Evolutionary conservation across 345 rosid genomes (phyloP), one percentile per base, ranked within the genome.

Genomic region (Linum usitatissimum): DNA sequence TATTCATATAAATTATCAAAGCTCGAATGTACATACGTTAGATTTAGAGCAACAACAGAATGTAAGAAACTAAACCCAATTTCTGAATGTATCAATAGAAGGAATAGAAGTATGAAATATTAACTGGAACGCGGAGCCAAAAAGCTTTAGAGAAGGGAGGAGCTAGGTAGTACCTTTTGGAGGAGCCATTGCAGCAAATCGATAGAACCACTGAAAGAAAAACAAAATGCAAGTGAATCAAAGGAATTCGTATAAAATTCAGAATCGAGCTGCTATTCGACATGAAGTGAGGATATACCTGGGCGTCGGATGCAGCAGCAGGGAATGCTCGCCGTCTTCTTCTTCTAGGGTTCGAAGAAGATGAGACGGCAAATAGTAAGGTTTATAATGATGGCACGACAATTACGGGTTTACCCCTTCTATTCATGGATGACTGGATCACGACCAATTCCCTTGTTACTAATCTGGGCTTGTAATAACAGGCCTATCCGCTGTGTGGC

Each of bases 271-370:
- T 18, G 21, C 9, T 8, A 19, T 23, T 10, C 1, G 2, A 38
- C 30, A 54, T 6, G 18, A 34, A 21, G 3, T 36, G 7, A 18
- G 18, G 15, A 30, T 2, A 49, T 14, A 75, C 84, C 81, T 73
- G 76, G 5, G 49, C 60, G 17, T 23, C 34, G 31, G 31, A 20
- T 34, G 68, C 59, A 31, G 76, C 68, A 45, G 18, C n/a, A 61
- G 69, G 59, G 28, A 23, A 23, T 23, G 1, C 76, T 62, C 57
- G 53, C 15, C 51, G 51, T 23, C 28, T 23, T 23, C 28, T 23
- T 45, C 51, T 19, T 30, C 62, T 74, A 70, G 79, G 81, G 76
- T 66, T 73, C 66, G 76, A 14, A 19, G 4, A 28, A 10, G 51
- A 9, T 45, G 6, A 2, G 3, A 20, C 2, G 53, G 36, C 15